These are phyloP conservation scores for Cylindrotheca fusiformis DNA, from an alignment of 108 stramenopile genomes.

Conservation along the genomic window DNA sequence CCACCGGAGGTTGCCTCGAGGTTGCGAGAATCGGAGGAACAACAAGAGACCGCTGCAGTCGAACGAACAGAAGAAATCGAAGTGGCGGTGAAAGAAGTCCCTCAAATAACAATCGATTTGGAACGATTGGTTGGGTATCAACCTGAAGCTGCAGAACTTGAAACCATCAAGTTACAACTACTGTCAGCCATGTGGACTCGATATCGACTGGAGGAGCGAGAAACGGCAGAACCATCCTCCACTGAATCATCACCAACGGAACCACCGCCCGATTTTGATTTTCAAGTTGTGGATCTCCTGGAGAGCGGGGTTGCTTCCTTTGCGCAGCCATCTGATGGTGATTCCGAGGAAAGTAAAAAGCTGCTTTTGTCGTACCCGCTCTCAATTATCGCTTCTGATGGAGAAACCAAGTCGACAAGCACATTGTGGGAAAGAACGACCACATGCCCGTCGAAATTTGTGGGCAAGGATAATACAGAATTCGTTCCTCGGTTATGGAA, in stretches of 20 bases:
- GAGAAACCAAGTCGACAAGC: slow-evolving; percentile 1
- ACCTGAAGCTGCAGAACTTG: slow-evolving; percentile 21
- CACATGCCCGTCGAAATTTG: slow-evolving; percentile 1
- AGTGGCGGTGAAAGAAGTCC: slow-evolving; percentile 11
- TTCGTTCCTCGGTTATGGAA: slow-evolving; percentile 12
- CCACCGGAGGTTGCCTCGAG: not conserved
- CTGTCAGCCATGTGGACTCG: slow-evolving; percentile 33
- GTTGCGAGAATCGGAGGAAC: not conserved
- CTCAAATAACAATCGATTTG: slow-evolving; percentile 24
- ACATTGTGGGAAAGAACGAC: not conserved
- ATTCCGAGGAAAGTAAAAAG: not conserved
- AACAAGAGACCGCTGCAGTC: not conserved
- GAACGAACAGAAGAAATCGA: not conserved
- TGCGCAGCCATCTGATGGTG: not conserved
- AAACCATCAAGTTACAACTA: slow-evolving; percentile 17
- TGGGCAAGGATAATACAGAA: slow-evolving; percentile 4
- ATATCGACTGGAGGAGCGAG: slow-evolving; percentile 7
- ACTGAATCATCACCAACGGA: not conserved
- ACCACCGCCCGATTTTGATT: slow-evolving; percentile 34
- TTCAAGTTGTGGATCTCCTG: slow-evolving; percentile 30
- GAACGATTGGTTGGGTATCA: slow-evolving; percentile 30
- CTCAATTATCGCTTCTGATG: not conserved
- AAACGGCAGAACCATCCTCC: not conserved
- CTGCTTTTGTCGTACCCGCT: slow-evolving; percentile 20
- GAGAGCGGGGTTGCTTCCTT: slow-evolving; percentile 28